Evolutionary conservation across 257 asterid genomes (phyloP), one percentile per base, ranked within the genome.

Genomic region (Cordia subcordata): DNA sequence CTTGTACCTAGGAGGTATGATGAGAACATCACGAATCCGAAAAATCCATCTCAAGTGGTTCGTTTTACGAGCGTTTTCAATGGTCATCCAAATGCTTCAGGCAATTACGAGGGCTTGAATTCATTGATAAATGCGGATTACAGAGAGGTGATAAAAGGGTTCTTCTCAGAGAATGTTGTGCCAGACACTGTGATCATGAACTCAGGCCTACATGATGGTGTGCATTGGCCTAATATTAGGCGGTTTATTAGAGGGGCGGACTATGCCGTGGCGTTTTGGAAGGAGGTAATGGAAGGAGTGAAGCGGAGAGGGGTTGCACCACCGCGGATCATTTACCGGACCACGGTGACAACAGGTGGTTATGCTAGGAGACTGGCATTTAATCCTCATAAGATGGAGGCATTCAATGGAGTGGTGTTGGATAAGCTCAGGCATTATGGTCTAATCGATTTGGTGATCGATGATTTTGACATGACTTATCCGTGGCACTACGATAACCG

Each of bases 371-470:
- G 65, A 23, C 10, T 85, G 68, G 88, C 83, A 0, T 84, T 77
- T 55, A 91, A 91, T 71, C 98, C 98, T n/a, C 69, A 75, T 13
- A 91, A 91, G 61, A 91, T 91, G 98, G 98, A 91, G 89, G 90
- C 82, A 13, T 91, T 75, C 68, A 91, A 85, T 49, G 94, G 95
- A 1, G 83, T 91, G 35, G 83, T 88, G 53, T 35, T 91, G 76
- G 98, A 91, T 54, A 82, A 85, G 74, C 15, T 85, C 64, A 88
- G 82, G 78, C 65, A 73, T 8, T 62, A 79, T 14, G 76, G 83
- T 40, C 67, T 79, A 19, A 52, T 91, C 3, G 64, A 56, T 67
- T 32, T 60, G 33, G 95, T 85, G 3, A 67, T 91, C 8, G 98
- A 91, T 53, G 86, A 68, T 68, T 91, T 91, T 0, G 98, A 91